A percentile compares a stretch with the other conserved stretches of the same genome.
Conservation (phyloP, 768 basidiomycete genomes). For the Naganishia antarctica region DNA sequence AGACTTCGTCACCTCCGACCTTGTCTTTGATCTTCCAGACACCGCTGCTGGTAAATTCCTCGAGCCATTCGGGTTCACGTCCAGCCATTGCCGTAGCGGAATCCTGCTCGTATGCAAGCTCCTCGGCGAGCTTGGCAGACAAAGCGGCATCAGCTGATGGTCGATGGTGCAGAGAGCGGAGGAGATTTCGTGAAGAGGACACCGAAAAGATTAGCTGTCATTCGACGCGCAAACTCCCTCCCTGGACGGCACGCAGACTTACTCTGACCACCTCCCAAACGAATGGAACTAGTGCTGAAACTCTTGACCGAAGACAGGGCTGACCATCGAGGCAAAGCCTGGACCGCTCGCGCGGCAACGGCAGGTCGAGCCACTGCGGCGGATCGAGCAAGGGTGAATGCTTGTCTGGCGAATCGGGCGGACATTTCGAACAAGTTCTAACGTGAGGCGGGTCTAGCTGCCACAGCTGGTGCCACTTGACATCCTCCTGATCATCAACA, state of each 20-base stretch:
- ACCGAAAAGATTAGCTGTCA: too few species aligned
- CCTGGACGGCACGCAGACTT: too few species aligned
- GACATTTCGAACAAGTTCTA: background rate
- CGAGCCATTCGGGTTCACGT: slow-evolving; percentile 68
- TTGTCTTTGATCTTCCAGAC: slow-evolving; percentile 77
- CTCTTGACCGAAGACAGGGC: slow-evolving; percentile 19
- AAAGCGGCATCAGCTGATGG: slow-evolving; percentile 66
- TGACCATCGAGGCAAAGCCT: slow-evolving; percentile 6
- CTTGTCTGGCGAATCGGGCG: slow-evolving; percentile 1
- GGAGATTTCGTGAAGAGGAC: too few species aligned
- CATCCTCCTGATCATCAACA: too few species aligned
- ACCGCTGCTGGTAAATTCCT: slow-evolving; percentile 65
- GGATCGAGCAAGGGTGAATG: slow-evolving; percentile 13
- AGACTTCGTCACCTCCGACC: slow-evolving; percentile 72
- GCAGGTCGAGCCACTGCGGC: slow-evolving; percentile 22
- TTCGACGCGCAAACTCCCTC: too few species aligned
- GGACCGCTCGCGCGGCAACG: slow-evolving; percentile 8
- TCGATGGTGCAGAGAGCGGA: too few species aligned
- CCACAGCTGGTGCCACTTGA: too few species aligned
- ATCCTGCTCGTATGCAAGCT: slow-evolving; percentile 80
- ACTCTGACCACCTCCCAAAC: slow-evolving; percentile 44
- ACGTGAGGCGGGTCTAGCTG: too few species aligned
- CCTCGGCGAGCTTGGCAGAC: slow-evolving; percentile 68
- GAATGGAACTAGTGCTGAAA: slow-evolving; percentile 34
- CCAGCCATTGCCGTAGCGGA: slow-evolving; percentile 49